Evolutionary conservation across 176 grass and related monocot genomes (phyloP).

Genomic region (Oryza glaberrima): DNA sequence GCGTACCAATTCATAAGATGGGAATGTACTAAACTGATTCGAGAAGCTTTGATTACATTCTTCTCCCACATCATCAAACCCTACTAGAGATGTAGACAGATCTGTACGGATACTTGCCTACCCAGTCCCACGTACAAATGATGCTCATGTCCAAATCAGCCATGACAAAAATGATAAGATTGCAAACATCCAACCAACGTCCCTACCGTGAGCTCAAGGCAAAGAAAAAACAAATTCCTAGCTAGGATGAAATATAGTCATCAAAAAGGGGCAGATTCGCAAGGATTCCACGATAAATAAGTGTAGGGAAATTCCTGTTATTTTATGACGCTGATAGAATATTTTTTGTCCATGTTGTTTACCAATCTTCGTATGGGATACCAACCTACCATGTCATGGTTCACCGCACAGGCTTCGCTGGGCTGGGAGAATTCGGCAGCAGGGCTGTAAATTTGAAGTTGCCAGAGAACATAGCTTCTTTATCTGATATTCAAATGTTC

Average conservation of each 20-base stretch:
- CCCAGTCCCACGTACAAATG: not conserved
- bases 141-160: slow-evolving; percentile 9
- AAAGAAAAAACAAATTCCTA: slow-evolving; percentile 40
- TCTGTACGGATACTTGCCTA: not conserved
- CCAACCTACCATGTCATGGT: slow-evolving; percentile 12
- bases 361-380: slow-evolving; percentile 31
- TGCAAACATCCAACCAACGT: not conserved
- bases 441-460: slow-evolving; percentile 88
- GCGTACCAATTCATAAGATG: not conserved
- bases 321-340: slow-evolving; percentile 39
- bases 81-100: not conserved
- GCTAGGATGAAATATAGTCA: slow-evolving; percentile 26
- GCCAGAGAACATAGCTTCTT: slow-evolving; percentile 85
- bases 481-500: slow-evolving; percentile 52
- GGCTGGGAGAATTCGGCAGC: slow-evolving; percentile 38
- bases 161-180: slow-evolving; percentile 1
- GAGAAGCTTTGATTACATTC: slow-evolving; percentile 10
- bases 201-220: not conserved
- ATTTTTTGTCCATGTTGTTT: slow-evolving; percentile 24
- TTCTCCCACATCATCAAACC: slow-evolving; percentile 9
- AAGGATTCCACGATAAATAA: slow-evolving; percentile 29
- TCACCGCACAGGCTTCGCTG: slow-evolving; percentile 56
- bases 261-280: slow-evolving; percentile 12
- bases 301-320: slow-evolving; percentile 37
- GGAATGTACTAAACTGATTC: not conserved